Evolutionary conservation across 306 rosid species (phyloP).

Genomic region (Gynostemma pentaphyllum): DNA sequence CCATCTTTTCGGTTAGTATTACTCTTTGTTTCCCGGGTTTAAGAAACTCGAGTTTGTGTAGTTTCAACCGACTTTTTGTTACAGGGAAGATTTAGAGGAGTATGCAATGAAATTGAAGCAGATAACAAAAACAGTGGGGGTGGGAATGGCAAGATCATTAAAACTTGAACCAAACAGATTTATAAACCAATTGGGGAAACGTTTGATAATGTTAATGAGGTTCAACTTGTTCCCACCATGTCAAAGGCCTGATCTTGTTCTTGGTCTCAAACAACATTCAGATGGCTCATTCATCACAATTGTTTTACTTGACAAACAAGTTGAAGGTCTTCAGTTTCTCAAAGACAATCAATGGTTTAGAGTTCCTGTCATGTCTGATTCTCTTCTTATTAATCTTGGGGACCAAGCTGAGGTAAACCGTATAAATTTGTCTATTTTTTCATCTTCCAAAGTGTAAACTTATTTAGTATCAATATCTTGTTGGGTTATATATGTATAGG

Average conservation of each 20-base stretch:
- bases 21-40: too few species aligned
- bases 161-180: slow-evolving; percentile 48
- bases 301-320: slow-evolving; percentile 48
- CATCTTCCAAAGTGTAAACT: too few species aligned
- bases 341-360: slow-evolving; percentile 51
- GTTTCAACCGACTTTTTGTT: too few species aligned
- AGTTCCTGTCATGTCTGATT: slow-evolving; percentile 49
- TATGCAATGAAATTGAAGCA: slow-evolving; percentile 24
- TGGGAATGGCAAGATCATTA: slow-evolving; percentile 61
- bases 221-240: slow-evolving; percentile 67
- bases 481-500: too few species aligned
- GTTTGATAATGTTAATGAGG: slow-evolving; percentile 19
- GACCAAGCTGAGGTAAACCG: slow-evolving; percentile 66
- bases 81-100: slow-evolving; percentile 35
- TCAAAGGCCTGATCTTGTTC: slow-evolving; percentile 47
- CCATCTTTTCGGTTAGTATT: slow-evolving; percentile 27
- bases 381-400: slow-evolving; percentile 60
- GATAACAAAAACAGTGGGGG: slow-evolving; percentile 24
- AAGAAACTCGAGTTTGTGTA: too few species aligned
- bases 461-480: too few species aligned
- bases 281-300: slow-evolving; percentile 59
- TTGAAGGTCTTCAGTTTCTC: slow-evolving; percentile 62
- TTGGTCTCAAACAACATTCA: slow-evolving; percentile 56
- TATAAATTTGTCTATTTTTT: too few species aligned
- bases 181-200: slow-evolving; percentile 34